These are phyloP conservation scores for Vitis amurensis DNA, from an alignment of 164 flowering plant species.

Conservation along the genomic window DNA sequence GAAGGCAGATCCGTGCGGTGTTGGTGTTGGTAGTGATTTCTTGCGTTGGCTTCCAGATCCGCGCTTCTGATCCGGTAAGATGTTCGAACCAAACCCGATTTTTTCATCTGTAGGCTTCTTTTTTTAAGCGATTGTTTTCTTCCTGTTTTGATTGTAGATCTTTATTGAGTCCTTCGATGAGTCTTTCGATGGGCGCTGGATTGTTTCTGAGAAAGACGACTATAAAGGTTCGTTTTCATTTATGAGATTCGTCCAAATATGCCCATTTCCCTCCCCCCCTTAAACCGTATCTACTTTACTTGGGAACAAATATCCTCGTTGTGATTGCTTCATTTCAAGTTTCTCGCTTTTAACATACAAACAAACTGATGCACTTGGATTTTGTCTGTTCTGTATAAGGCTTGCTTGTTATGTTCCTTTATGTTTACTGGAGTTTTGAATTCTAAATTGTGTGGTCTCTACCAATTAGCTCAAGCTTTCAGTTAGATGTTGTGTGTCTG, in stretches of 20 bases:
- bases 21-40: not conserved
- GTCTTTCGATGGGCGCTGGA: conserved; percentile 27
- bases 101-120: no score
- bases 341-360: no score
- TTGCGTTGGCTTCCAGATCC: not conserved
- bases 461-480: no score
- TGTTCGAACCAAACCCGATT: not conserved
- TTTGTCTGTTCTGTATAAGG: no score
- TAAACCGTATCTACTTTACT: not conserved
- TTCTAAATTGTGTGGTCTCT: no score
- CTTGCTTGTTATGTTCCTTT: no score
- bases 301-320: no score
- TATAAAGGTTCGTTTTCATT: conserved; percentile 18
- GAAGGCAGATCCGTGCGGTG: not conserved
- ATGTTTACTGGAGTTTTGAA: no score
- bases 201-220: conserved; percentile 26
- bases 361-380: no score
- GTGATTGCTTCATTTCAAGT: no score
- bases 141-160: conserved; percentile 9
- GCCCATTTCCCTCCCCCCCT: not conserved
- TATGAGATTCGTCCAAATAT: not conserved
- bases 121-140: not conserved
- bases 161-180: conserved; percentile 29
- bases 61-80: conserved; percentile 7
- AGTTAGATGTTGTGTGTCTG: no score